Conservation (phyloP, 2,329 filamentous ascomycete genomes). For the Claviceps sp. region DNA sequence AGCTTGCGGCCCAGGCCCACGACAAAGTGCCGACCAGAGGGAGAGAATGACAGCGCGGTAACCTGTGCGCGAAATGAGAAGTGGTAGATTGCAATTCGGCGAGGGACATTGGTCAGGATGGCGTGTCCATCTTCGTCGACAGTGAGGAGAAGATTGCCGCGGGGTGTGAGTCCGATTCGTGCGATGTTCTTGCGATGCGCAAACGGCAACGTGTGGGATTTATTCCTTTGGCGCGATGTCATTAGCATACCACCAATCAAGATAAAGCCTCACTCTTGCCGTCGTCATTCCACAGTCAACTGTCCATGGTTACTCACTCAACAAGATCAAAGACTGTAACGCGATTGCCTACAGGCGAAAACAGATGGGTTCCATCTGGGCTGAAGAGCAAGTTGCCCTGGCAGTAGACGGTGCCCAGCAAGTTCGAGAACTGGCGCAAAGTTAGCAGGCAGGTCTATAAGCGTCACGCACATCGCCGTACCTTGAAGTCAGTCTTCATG, state of each 20-base stretch:
- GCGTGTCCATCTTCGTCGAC: slow-evolving; percentile 90
- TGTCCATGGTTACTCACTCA: slow-evolving; percentile 46
- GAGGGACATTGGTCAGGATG: slow-evolving; percentile 80
- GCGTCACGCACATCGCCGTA: slow-evolving; percentile 23
- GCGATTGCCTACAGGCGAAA: slow-evolving; percentile 91
- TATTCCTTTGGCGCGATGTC: slow-evolving; percentile 45
- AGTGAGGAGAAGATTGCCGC: slow-evolving; percentile 82
- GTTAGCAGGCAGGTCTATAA: neutral
- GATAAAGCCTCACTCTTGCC: too few relatives aligned
- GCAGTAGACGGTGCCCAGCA: slow-evolving; percentile 95
- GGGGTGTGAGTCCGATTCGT: slow-evolving; percentile 74
- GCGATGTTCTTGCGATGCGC: slow-evolving; percentile 89
- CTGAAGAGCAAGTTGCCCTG: slow-evolving; percentile 95
- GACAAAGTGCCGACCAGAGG: slow-evolving; percentile 81
- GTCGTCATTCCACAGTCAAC: too few relatives aligned
- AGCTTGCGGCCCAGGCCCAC: slow-evolving; percentile 77
- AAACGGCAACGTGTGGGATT: slow-evolving; percentile 76
- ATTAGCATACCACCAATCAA: neutral
- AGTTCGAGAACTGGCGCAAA: slow-evolving; percentile 78
- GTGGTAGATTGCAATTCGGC: slow-evolving; percentile 78
- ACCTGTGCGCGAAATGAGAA: slow-evolving; percentile 86
- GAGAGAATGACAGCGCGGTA: slow-evolving; percentile 77
- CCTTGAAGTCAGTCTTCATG: slow-evolving; percentile 99
- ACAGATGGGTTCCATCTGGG: slow-evolving; percentile 87
- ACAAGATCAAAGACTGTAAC: slow-evolving; percentile 94